Conservation (phyloP, 2,329 filamentous ascomycete species). For the Sodiomyces alkalinus region DNA sequence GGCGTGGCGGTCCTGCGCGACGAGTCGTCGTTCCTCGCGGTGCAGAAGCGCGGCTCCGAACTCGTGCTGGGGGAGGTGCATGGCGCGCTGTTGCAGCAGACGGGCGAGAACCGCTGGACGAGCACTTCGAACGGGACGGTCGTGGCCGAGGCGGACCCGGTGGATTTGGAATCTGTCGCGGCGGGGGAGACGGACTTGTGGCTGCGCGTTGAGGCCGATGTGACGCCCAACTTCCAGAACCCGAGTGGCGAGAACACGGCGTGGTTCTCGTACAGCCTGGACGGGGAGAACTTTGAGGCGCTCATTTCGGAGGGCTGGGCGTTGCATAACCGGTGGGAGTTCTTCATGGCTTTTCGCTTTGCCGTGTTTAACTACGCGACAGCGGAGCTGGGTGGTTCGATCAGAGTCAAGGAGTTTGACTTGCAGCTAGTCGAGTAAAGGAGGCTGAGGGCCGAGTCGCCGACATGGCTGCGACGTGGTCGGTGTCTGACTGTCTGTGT, state of each 20-base stretch:
- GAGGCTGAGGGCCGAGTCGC: no score
- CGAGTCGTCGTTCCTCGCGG: conserved; percentile 30
- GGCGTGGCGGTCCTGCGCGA: conserved; percentile 36
- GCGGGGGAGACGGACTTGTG: conserved; percentile 7
- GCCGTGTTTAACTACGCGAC: conserved; percentile 35
- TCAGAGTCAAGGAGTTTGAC: conserved; percentile 3
- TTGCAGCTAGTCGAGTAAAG: conserved; percentile 2
- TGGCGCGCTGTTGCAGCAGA: no score
- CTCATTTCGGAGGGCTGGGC: conserved; percentile 19
- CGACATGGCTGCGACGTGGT: no score
- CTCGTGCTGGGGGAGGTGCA: no score
- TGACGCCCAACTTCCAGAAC: no score
- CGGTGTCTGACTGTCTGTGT: no score
- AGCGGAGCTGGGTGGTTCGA: conserved; percentile 11
- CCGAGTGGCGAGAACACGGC: conserved; percentile 4
- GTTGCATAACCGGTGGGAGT: conserved; percentile 24
- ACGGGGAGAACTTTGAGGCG: conserved; percentile 23
- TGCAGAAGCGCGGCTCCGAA: no score
- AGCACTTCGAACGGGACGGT: conserved; percentile 15
- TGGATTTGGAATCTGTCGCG: conserved; percentile 1
- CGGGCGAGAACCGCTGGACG: no score
- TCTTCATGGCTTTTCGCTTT: conserved; percentile 32
- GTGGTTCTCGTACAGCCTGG: conserved; percentile 22
- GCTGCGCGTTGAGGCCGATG: conserved; percentile 10
- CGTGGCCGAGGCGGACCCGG: background rate